Base-by-base conservation (phyloP, 805 yeast species). In the Wickerhamiella qilinensis region DNA sequence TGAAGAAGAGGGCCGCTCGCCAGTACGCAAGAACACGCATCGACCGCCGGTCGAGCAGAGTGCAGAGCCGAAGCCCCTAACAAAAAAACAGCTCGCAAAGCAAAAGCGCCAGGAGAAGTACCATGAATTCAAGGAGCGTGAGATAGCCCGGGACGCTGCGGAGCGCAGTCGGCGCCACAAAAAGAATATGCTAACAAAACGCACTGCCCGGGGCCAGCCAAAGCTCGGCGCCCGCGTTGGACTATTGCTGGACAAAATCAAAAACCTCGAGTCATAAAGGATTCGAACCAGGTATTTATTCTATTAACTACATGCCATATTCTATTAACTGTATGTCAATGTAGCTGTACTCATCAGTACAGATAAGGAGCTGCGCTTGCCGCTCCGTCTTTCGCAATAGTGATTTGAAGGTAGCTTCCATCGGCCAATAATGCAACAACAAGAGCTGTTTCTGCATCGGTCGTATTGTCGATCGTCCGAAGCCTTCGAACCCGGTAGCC, bases 141-240 rank as follows among this genome's bases (percentile, higher is more conserved):
- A 70, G 21, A 64, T 58, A 42, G 59, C 54, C 21, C 63, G 62
- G 14, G 57, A 56, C 33, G 50, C 61, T 42, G 62, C 63, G 32
- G 58, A 51, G 48, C 54, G 55, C 11, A 34, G 20, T 18, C 42
- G 42, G 51, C 71, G 62, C 53, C 60, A 49, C 25, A 69, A 67
- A 47, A 62, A 67, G 21, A 64, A 68, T 42, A 56, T 50, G 18
- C 47, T 76, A 37, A 59, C 65, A 7, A 64, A 68, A 41, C 75
- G 64, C 44, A 86, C 94, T 1, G 65, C 65, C 49, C 53, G 62
- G 3, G 97, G 97, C 0, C 97, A 86, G 56, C 96, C 96, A 2
- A 58, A 72, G 33, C 82, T 86, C 88, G 94, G 84, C 0, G 93
- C 94, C 14, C 71, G 93, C 57, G 82, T 86, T 41, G 77, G 73